A percentile compares a stretch with the other conserved stretches of the same genome.
phyloP scores from a whole-genome alignment of 2,329 filamentous ascomycete genomes.

The Corniculantispora saksenae region DNA sequence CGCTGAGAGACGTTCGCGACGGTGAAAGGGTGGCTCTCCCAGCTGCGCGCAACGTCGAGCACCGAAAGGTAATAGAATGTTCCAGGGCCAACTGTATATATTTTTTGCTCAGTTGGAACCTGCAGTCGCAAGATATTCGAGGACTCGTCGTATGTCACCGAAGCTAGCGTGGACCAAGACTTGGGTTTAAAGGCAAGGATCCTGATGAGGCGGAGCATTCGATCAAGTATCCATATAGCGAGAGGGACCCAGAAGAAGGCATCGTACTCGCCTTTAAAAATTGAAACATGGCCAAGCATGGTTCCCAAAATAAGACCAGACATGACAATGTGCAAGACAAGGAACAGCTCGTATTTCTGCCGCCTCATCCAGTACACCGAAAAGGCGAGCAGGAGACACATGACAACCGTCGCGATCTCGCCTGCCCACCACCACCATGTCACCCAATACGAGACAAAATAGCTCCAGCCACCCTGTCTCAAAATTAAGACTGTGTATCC shows the following conservation, averaged over 20 bases:
- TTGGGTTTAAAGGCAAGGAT: constrained; percentile 41
- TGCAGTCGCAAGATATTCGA: constrained; percentile 45
- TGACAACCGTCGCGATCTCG: constrained; percentile 45
- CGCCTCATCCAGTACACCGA: constrained; percentile 55
- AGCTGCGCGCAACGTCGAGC: constrained; percentile 40
- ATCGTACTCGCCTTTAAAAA: constrained; percentile 52
- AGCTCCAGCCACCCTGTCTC: constrained; percentile 38
- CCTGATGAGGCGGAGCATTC: constrained; percentile 46
- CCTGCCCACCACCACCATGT: constrained; percentile 53
- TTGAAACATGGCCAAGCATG: constrained; percentile 56
- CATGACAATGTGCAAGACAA: constrained; percentile 52
- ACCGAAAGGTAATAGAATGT: constrained; percentile 49
- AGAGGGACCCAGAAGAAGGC: constrained; percentile 51
- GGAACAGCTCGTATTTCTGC: constrained; percentile 53
- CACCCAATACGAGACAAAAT: constrained; percentile 39
- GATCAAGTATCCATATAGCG: constrained; percentile 52
- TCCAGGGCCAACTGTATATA: constrained; percentile 40
- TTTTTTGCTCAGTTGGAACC: constrained; percentile 36
- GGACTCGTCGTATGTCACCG: constrained; percentile 36
- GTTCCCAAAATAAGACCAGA: constrained; percentile 50
- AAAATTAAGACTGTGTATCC: constrained; percentile 55
- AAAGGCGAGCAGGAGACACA: constrained; percentile 47
- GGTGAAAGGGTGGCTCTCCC: constrained; percentile 55
- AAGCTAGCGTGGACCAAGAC: constrained; percentile 38
- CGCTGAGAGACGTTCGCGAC: constrained; percentile 36